Conservation (phyloP, 192 early-diverging fungal species). For the Coemansia sp. region DNA sequence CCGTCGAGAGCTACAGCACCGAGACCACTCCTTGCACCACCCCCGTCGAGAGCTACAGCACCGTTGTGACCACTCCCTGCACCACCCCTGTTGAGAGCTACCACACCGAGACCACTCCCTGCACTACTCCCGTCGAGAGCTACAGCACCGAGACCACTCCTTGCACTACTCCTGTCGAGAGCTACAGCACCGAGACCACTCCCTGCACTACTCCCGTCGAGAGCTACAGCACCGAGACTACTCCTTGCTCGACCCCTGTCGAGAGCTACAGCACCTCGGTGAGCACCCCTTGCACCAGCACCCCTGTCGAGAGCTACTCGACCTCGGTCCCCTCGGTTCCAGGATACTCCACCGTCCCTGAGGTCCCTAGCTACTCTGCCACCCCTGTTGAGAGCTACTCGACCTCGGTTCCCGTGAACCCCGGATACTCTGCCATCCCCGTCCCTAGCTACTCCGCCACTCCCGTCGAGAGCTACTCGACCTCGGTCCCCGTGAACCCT, state of each 20-base stretch:
- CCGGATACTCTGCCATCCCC: not conserved
- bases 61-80: not conserved
- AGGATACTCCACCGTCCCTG: constrained; percentile 4
- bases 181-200: constrained; percentile 7
- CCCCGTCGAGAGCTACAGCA: not conserved
- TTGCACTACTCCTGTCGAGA: constrained; percentile 1
- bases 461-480: no score
- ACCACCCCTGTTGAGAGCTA: constrained; percentile 7
- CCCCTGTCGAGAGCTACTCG: constrained; percentile 20
- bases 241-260: constrained; percentile 1
- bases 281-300: not conserved
- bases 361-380: constrained; percentile 13
- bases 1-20: not conserved
- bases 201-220: constrained; percentile 11
- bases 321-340: constrained; percentile 9
- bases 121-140: constrained; percentile 9
- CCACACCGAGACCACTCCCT: not conserved
- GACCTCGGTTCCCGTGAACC: not conserved
- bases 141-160: not conserved
- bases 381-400: not conserved
- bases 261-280: not conserved
- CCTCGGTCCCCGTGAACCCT: no score
- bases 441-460: no score
- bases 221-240: not conserved
- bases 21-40: constrained; percentile 2